Base-by-base conservation (phyloP, 192 early-diverging fungal genomes). In the Podila horticola region DNA sequence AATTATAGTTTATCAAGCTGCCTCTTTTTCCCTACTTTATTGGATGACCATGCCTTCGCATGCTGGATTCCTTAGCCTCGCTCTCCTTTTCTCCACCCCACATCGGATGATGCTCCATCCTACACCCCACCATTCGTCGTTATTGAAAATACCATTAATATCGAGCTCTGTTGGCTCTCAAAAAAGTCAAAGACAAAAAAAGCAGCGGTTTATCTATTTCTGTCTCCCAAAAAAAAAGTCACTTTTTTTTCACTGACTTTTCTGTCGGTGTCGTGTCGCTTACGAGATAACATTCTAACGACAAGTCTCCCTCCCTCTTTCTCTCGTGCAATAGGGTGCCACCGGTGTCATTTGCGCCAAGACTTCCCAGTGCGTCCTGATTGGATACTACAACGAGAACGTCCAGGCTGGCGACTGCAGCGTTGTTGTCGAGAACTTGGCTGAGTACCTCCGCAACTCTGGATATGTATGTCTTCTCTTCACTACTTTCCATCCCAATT, bases 331-430 rank as follows among this genome's bases (percentile, higher is more conserved):
- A 36, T 74, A 96, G 95, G 85, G 87, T 65, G 67, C 86, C 24
- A 89, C 87, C 71, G 96, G 96, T 73, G 75, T 93, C 72, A 74
- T 86, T 76, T 83, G 85, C 63, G 92, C 88, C 33, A 96, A 97
- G 86, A 95, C 96, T 22, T 89, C 84, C 38, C 91, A 94, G 83
- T 89, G 93, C 29, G 83, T 98, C 55, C 72, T 99, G 45, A 79
- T 97, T 66, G 92, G 91, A 41, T 72, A 87, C 65, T 93, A 94
- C 69, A 70, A 84, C 28, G 92, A 95, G 49, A 83, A 70, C 62
- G 82, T 88, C 13, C 87, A 92, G 69, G 85, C 91, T 9, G 94
- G 93, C 57, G 86, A 88, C 49, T 90, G 93, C 69, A 95, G 84
- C 85, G 89, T 87, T 67, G 88, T 92, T 66, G 90, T 96, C 50